These are phyloP conservation scores for Helicocarpus griseus DNA, from an alignment of 2,329 filamentous ascomycete genomes.

Conservation along the genomic window DNA sequence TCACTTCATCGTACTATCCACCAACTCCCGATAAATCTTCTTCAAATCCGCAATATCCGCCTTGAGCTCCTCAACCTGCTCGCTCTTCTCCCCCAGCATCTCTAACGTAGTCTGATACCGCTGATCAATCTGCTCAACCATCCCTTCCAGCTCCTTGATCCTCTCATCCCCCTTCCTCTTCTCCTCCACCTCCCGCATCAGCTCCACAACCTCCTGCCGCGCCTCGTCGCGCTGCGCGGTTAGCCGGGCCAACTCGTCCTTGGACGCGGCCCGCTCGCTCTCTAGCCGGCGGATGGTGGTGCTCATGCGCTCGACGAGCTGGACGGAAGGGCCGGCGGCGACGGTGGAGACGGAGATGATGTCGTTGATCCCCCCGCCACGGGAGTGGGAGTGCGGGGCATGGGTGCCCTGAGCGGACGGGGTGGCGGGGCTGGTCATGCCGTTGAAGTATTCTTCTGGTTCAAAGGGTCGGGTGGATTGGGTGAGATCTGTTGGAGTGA, in stretches of 20 bases:
- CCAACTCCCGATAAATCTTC: constrained; percentile 87
- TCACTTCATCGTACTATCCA: constrained; percentile 70
- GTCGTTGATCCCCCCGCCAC: constrained; percentile 71
- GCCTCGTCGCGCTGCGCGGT: constrained; percentile 84
- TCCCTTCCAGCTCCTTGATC: constrained; percentile 55
- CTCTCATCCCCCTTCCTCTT: constrained; percentile 52
- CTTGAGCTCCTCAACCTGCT: constrained; percentile 80
- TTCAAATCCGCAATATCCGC: constrained; percentile 90
- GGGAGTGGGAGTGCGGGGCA: constrained; percentile 37
- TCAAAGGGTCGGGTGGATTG: constrained; percentile 40
- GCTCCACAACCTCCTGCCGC: constrained; percentile 73
- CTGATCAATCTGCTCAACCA: constrained; percentile 59
- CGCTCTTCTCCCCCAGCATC: constrained; percentile 94
- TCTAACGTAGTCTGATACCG: constrained; percentile 87
- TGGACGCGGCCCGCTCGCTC: constrained; percentile 77
- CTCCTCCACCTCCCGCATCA: constrained; percentile 79
- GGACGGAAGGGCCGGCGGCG: constrained; percentile 82
- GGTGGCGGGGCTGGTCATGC: constrained; percentile 23
- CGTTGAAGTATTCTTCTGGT: constrained; percentile 36
- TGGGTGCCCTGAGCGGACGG: constrained; percentile 30
- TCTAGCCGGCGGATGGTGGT: constrained; percentile 84
- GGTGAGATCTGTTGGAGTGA: constrained; percentile 32
- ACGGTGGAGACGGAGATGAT: constrained; percentile 83
- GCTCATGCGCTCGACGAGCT: constrained; percentile 93
- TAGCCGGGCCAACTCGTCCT: constrained; percentile 75